Base-by-base conservation (phyloP, 2,329 filamentous ascomycete species). In the Aspergillus hortae region DNA sequence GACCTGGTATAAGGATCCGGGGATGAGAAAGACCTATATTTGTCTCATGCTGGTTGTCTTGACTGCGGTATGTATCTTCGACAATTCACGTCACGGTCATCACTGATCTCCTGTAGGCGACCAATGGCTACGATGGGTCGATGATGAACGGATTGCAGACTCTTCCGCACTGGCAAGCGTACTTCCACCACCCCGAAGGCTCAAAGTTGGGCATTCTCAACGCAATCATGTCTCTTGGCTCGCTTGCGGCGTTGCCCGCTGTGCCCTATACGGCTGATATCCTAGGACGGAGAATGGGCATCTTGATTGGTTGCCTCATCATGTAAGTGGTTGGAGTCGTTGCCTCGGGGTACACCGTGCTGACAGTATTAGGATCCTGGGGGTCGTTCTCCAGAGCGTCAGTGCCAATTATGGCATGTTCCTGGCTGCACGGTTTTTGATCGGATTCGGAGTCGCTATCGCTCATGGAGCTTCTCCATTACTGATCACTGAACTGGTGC, bases 121-220 rank as follows among this genome's bases (percentile, higher is more conserved):
- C 78, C 4, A 77, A 74, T 51, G 76, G 77, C 1, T 80, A 78
- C 47, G 76, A 79, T 58, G 76, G 75, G 3, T 74, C 71, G 15
- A 76, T 80, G 70, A 76, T 80, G 69, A 79, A 80, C 55, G 74
- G 72, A 5, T 58, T 80, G 1, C 77, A 80, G 55, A 67, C 73
- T 0, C 63, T 77, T 0, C 60, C 66, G 0, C 66, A 69, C 12
- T 77, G 74, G 74, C 66, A 76, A 33, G 66, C 68, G n/a, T 77
- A 60, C 48, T 67, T 65, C 52, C 44, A 63, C 33, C 52, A 66
- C 32, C 63, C 64, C 4, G 55, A 40, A 61, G 70, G 69, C 4
- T 60, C 73, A 2, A 64, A 67, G 17, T 67, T 76, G 41, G 76
- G 77, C 55, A 66, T 79, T 12, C 67, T 79, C 35, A 74, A 73